Percentiles rank a stretch among this genome's conserved stretches.
Evolutionary conservation across 495 filamentous ascomycete species (phyloP).

Genomic region (Talaromyces ruber): DNA sequence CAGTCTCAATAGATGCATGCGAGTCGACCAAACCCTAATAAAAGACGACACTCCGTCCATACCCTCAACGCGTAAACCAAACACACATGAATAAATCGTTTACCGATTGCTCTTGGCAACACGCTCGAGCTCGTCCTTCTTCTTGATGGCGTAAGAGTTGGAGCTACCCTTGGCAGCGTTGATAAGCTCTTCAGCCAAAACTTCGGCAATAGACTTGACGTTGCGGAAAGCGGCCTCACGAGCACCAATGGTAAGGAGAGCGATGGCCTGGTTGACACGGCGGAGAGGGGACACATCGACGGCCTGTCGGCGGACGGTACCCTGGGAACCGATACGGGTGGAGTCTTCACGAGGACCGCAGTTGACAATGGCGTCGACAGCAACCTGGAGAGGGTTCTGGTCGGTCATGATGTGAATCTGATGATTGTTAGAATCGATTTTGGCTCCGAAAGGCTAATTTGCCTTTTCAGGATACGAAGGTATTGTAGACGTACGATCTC

Average conservation of each 20-base stretch:
- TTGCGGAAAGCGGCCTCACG: conserved; percentile 97
- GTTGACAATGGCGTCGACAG: conserved; percentile 99
- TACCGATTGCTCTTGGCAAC: conserved; percentile 99
- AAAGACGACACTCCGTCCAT: conserved; percentile 40
- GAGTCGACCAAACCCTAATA: conserved; percentile 39
- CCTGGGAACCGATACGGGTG: conserved; percentile 98
- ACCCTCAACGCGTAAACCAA: conserved; percentile 28
- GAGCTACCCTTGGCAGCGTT: conserved; percentile 99
- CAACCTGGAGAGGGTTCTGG: conserved; percentile 99
- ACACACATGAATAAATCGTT: conserved; percentile 37
- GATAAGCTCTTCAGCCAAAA: conserved; percentile 98
- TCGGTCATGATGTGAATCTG: conserved; percentile 99
- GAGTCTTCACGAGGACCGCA: conserved; percentile 98
- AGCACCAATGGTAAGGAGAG: conserved; percentile 94
- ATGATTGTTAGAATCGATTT: background rate
- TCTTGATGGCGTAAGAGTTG: conserved; percentile 99
- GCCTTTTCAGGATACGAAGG: conserved; percentile 1
- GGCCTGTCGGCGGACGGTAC: conserved; percentile 98
- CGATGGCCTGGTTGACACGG: conserved; percentile 98
- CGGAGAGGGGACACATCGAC: conserved; percentile 99
- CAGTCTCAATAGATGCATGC: conserved; percentile 38
- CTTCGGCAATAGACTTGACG: conserved; percentile 98
- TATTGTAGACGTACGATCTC: conserved; percentile 75
- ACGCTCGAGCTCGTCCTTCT: conserved; percentile 99
- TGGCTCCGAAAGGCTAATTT: background rate